Evolutionary conservation across 1,139 yeast species (phyloP), one percentile per base, ranked within the genome.

Genomic region (Saccharomyces hybrid): DNA sequence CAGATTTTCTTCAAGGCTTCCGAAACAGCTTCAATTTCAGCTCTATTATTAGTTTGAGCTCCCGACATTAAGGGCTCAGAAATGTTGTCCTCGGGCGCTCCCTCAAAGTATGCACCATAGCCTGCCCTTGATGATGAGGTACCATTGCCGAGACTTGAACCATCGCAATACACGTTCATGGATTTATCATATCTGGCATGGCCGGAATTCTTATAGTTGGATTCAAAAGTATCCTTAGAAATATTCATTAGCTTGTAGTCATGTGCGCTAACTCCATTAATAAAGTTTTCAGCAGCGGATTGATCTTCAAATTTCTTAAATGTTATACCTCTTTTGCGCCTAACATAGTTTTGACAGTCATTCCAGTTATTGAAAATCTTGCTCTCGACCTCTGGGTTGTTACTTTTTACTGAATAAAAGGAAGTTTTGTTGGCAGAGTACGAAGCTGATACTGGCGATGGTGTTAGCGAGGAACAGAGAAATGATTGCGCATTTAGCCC

Each of bases 21-120:
- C 5, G 71, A 67, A 26, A 87, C 75, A 0, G 95, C 97, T 16
- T 73, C 67, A 23, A 90, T 75, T 68, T 91, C 97, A 1, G 95
- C 95, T 48, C 90, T 73, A 62, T 87, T 91, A 64, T 89, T 91
- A 0, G 96, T 89, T 47, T 84, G 88, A 5, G 70, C 70, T 1
- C 73, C 78, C 0, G 72, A 73, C 2, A 52, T 52, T 34, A 84
- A 72, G 0, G 83, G 81, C 28, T 74, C 79, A 1, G 82, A 75
- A 3, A 75, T 72, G 66, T 86, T 86, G 48, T 84, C 72, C 2
- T 73, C 57, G 64, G 85, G 87, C 20, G 68, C 67, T 0, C 64
- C 70, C 0, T 89, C 91, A 66, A 79, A 88, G 66, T 73, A 88
- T 0, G 86, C 88, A 16, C 96, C 97, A 63, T 78, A 82, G 0